phyloP scores from a whole-genome alignment of 805 yeast genomes.

The Pichia nakasei region DNA sequence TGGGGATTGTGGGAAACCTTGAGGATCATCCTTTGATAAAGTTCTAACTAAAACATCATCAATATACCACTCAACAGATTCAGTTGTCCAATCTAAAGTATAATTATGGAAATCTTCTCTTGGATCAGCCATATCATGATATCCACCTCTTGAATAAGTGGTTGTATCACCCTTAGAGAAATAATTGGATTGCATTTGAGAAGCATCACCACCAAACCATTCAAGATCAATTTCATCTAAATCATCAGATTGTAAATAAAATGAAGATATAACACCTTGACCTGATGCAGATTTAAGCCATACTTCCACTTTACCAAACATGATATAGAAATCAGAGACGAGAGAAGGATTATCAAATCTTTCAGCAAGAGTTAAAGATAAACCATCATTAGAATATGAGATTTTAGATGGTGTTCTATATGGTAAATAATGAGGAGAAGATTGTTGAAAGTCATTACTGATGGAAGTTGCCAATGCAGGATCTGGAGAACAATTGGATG shows the following conservation, averaged over 20 bases:
- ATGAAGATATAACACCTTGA: slow-evolving; percentile 69
- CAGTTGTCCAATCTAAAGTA: slow-evolving; percentile 76
- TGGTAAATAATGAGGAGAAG: slow-evolving; percentile 36
- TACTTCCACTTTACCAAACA: slow-evolving; percentile 83
- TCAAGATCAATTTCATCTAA: slow-evolving; percentile 86
- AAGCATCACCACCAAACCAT: slow-evolving; percentile 73
- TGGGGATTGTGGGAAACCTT: slow-evolving; percentile 90
- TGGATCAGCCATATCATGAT: slow-evolving; percentile 52
- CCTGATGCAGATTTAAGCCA: slow-evolving; percentile 67
- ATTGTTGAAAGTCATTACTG: slow-evolving; percentile 40
- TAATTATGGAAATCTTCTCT: slow-evolving; percentile 60
- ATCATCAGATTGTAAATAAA: slow-evolving; percentile 75
- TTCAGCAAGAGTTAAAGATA: slow-evolving; percentile 47
- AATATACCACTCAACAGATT: slow-evolving; percentile 55
- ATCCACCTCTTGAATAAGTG: slow-evolving; percentile 73
- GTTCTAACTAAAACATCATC: slow-evolving; percentile 68
- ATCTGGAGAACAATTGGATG: slow-evolving; percentile 30
- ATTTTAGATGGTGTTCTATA: slow-evolving; percentile 36
- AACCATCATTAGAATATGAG: slow-evolving; percentile 48
- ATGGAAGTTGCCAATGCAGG: slow-evolving; percentile 56
- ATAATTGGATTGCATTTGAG: slow-evolving; percentile 68
- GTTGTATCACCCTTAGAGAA: slow-evolving; percentile 75
- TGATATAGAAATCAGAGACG: slow-evolving; percentile 69
- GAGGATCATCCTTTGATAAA: slow-evolving; percentile 39
- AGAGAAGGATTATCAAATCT: slow-evolving; percentile 73